Percentiles rank a stretch among this genome's conserved stretches.
These are phyloP conservation scores for Coemansia sp. DNA, from an alignment of 192 early-diverging fungal genomes.

Conservation along the genomic window DNA sequence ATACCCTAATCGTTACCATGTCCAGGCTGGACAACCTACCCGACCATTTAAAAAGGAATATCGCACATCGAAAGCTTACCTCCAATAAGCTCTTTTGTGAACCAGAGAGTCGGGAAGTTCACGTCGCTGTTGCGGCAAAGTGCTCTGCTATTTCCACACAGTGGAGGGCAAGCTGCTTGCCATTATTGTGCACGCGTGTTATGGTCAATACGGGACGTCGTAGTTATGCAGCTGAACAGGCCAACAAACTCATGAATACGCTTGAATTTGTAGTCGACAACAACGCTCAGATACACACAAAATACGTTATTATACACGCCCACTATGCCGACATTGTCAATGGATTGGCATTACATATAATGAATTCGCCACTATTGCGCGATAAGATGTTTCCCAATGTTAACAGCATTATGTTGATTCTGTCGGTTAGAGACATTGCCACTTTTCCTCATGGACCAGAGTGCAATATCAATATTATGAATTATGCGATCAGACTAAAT, in stretches of 20 bases:
- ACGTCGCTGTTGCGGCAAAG: background rate
- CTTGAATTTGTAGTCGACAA: background rate
- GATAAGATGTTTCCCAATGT: background rate
- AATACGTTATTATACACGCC: background rate
- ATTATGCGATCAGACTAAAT: background rate
- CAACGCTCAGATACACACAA: background rate
- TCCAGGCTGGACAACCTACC: background rate
- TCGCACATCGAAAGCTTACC: background rate
- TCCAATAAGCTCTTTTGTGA: background rate
- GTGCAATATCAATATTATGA: background rate
- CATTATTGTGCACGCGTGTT: background rate
- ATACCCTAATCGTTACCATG: background rate
- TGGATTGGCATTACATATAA: background rate
- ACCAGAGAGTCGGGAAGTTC: background rate
- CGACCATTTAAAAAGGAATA: background rate
- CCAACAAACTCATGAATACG: background rate
- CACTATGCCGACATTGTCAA: background rate
- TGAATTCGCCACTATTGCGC: background rate
- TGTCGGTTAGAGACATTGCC: background rate
- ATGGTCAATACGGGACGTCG: background rate
- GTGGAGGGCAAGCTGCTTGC: constrained; percentile 1
- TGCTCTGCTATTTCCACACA: constrained; percentile 2
- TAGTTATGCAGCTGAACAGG: background rate
- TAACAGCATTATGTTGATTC: background rate
- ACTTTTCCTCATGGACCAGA: background rate